Conservation (phyloP, 371 early-diverging fungal genomes). For the Circinella umbellata region DNA sequence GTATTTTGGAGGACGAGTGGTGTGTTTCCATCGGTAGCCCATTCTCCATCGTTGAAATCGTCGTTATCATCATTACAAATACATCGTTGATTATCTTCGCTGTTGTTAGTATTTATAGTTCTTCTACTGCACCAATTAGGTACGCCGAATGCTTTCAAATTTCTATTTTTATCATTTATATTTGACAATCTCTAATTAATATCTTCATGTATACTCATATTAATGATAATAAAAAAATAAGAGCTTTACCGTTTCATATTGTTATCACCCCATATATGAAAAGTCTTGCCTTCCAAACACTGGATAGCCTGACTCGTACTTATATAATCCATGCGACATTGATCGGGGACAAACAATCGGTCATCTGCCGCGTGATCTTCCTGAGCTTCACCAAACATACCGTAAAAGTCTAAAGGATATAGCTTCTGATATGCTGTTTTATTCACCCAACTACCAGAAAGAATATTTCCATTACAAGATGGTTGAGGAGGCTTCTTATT, state of each 20-base stretch:
- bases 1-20: conserved; percentile 13
- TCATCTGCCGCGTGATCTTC: conserved; percentile 18
- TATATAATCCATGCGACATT: conserved; percentile 20
- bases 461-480: conserved; percentile 12
- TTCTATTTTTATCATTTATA: neutral
- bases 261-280: conserved; percentile 44
- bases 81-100: conserved; percentile 12
- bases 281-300: conserved; percentile 25
- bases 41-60: conserved; percentile 7
- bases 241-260: conserved; percentile 28
- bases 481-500: neutral
- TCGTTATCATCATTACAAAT: conserved; percentile 27
- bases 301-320: conserved; percentile 17
- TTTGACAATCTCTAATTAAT: no score
- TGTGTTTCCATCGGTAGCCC: conserved; percentile 16
- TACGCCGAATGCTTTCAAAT: neutral
- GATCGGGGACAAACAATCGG: conserved; percentile 20
- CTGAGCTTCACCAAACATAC: conserved; percentile 16
- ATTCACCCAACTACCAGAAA: conserved; percentile 29
- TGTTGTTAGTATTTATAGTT: conserved; percentile 10
- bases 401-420: conserved; percentile 12
- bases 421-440: conserved; percentile 13
- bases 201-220: no score
- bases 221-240: no score
- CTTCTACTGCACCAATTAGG: conserved; percentile 13